A percentile compares a stretch with the other conserved stretches of the same genome.
Evolutionary conservation across 2,329 filamentous ascomycete species (phyloP).

Genomic region (Aureobasidium sp.): DNA sequence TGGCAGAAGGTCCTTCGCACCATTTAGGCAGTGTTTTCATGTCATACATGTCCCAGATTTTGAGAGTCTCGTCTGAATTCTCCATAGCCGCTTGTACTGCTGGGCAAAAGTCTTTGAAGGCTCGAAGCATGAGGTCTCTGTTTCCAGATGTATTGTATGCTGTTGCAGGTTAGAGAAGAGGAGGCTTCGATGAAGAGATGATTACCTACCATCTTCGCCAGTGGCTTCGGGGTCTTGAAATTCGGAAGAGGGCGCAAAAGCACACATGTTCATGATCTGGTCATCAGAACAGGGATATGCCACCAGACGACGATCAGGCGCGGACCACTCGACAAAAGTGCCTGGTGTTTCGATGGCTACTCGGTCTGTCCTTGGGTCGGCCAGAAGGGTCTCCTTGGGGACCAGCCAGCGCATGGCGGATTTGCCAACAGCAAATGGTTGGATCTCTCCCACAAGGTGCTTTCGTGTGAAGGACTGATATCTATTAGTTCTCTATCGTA

Average conservation of each 20-base stretch:
- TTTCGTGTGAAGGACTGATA: constrained; percentile 2
- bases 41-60: constrained; percentile 14
- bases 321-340: constrained; percentile 8
- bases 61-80: constrained; percentile 6
- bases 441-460: neutral
- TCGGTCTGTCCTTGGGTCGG: neutral
- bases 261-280: constrained; percentile 14
- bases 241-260: constrained; percentile 10
- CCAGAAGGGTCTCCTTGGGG: neutral
- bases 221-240: neutral
- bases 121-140: constrained; percentile 4
- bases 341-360: constrained; percentile 6
- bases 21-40: constrained; percentile 14
- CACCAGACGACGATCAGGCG: constrained; percentile 1
- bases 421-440: constrained; percentile 9
- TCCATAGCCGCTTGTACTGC: constrained; percentile 12
- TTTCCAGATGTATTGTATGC: constrained; percentile 9
- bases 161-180: neutral
- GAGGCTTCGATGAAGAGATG: neutral
- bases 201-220: neutral
- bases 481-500: neutral
- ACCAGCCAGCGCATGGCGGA: constrained; percentile 13
- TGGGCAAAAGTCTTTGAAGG: constrained; percentile 9
- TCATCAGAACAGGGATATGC: constrained; percentile 12
- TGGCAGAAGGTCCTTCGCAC: constrained; percentile 7